Percentiles rank a stretch among this genome's conserved stretches.
These are phyloP conservation scores for Chrysoporthe puriensis DNA, from an alignment of 2,329 filamentous ascomycete genomes.

Conservation along the genomic window DNA sequence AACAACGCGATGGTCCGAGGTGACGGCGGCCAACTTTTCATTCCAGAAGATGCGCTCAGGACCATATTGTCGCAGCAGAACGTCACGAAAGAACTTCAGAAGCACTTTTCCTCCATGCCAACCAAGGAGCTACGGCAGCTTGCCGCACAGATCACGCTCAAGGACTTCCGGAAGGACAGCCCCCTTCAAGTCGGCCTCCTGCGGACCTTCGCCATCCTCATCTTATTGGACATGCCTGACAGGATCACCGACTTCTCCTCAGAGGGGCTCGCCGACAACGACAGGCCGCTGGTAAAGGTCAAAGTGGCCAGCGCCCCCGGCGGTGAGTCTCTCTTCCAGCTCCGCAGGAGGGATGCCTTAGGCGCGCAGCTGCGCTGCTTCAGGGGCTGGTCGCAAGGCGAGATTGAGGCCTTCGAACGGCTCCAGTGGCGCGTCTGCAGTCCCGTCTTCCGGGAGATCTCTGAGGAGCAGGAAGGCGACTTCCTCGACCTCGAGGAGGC, in stretches of 20 bases:
- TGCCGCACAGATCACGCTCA: conserved; percentile 16
- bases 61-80: conserved; percentile 17
- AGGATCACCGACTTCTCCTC: conserved; percentile 18
- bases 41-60: conserved; percentile 22
- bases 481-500: conserved; percentile 27
- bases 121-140: conserved; percentile 19
- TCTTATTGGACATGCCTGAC: conserved; percentile 20
- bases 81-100: conserved; percentile 18
- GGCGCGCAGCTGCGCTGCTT: conserved; percentile 19
- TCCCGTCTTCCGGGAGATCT: conserved; percentile 25
- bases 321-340: conserved; percentile 7
- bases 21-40: conserved; percentile 26
- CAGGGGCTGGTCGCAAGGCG: conserved; percentile 19
- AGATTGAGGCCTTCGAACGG: conserved; percentile 24
- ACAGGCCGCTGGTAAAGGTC: conserved; percentile 16
- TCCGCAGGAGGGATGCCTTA: conserved; percentile 10
- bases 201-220: conserved; percentile 23
- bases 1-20: conserved; percentile 24
- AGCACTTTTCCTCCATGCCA: conserved; percentile 11
- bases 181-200: conserved; percentile 9
- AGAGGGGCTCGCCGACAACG: conserved; percentile 9
- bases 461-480: conserved; percentile 17
- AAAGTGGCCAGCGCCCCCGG: neutral
- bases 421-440: conserved; percentile 27
- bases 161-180: neutral